phyloP scores from a whole-genome alignment of 73 alveolate species.

The Stentor coeruleus region DNA sequence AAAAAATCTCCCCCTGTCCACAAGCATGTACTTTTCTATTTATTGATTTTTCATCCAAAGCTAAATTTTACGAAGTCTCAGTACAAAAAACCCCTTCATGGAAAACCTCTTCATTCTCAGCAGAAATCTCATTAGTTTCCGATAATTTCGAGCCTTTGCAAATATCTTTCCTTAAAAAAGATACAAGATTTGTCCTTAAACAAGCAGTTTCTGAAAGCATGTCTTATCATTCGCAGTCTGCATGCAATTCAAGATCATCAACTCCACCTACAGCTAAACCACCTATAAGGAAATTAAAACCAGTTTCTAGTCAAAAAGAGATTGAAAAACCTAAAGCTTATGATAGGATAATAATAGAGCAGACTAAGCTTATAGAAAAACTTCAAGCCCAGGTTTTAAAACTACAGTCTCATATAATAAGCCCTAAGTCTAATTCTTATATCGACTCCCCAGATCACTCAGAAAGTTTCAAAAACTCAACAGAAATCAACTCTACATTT shows the following conservation, averaged over 20 bases:
- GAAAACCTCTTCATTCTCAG: neutral
- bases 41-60: slow-evolving; percentile 17
- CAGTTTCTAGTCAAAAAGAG: neutral
- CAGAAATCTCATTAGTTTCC: neutral
- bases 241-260: neutral
- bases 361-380: neutral
- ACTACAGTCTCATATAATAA: neutral
- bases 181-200: neutral
- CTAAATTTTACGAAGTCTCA: slow-evolving; percentile 15
- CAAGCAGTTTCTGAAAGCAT: neutral
- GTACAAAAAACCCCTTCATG: neutral
- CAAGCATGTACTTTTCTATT: neutral
- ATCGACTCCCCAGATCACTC: neutral
- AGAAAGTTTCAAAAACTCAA: neutral
- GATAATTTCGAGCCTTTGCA: neutral
- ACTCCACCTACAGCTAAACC: neutral
- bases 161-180: neutral
- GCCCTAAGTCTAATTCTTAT: neutral
- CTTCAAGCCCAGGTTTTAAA: neutral
- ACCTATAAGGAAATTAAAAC: neutral
- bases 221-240: neutral
- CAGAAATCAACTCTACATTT: neutral
- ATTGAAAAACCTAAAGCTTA: neutral
- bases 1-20: slow-evolving; percentile 16
- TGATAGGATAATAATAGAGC: neutral